Evolutionary conservation across 2,329 filamentous ascomycete genomes (phyloP).

Genomic region (Leptographium lundbergii): DNA sequence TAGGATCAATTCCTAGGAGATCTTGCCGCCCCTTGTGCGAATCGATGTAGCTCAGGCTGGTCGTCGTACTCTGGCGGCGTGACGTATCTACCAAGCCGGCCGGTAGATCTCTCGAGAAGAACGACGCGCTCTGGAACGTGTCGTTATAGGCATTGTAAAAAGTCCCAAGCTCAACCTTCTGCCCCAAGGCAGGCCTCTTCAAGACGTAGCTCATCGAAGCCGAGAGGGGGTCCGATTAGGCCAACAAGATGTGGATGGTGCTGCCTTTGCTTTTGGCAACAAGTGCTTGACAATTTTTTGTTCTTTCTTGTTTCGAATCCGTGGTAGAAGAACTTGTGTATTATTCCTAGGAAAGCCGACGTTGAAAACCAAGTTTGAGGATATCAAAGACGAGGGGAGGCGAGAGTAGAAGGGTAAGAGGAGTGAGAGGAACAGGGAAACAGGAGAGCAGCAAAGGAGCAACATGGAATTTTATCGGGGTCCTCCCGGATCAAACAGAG

Average conservation of each 20-base stretch:
- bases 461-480: not conserved
- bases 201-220: not conserved
- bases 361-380: too few relatives aligned
- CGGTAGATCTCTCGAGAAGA: not conserved
- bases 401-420: not conserved
- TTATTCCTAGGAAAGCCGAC: too few relatives aligned
- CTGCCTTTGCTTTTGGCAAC: not conserved
- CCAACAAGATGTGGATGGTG: not conserved
- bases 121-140: constrained; percentile 2
- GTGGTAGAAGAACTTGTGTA: too few relatives aligned
- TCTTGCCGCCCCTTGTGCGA: not conserved
- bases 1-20: not conserved
- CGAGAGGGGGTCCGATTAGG: not conserved
- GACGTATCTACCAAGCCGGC: not conserved
- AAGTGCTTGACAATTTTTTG: too few relatives aligned
- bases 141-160: constrained; percentile 7
- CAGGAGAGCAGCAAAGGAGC: not conserved
- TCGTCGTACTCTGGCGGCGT: not conserved
- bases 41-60: not conserved
- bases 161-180: constrained; percentile 2
- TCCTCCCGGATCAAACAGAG: not conserved
- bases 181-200: constrained; percentile 5
- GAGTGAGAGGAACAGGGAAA: not conserved
- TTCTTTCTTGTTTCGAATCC: not conserved
- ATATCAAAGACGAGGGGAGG: not conserved